Evolutionary conservation across 2,329 filamentous ascomycete genomes (phyloP).

Genomic region (Conoideocrella luteorostrata): DNA sequence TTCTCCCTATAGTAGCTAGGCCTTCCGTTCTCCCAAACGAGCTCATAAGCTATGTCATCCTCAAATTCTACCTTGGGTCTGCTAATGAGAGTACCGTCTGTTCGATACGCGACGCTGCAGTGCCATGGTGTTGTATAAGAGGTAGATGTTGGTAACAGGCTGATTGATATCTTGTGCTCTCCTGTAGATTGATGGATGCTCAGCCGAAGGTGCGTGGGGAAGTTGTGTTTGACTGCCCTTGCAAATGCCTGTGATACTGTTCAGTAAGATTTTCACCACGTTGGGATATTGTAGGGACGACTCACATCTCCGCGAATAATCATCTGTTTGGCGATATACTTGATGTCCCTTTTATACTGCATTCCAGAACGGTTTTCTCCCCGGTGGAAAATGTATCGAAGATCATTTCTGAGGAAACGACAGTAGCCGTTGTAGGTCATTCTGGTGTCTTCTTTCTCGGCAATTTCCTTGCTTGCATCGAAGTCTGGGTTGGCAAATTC

Average conservation of each 20-base stretch:
- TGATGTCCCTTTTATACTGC: constrained; percentile 19
- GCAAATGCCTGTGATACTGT: constrained; percentile 20
- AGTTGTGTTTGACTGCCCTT: constrained; percentile 18
- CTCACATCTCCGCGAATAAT: constrained; percentile 22
- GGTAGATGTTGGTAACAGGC: constrained; percentile 22
- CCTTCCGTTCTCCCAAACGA: constrained; percentile 17
- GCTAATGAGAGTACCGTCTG: constrained; percentile 16
- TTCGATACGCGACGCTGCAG: constrained; percentile 16
- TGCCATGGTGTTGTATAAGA: constrained; percentile 27
- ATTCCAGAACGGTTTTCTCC: constrained; percentile 14
- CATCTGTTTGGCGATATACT: constrained; percentile 26
- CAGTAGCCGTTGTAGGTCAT: constrained; percentile 25
- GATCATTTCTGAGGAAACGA: constrained; percentile 22
- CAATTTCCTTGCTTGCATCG: constrained; percentile 23
- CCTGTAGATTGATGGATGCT: constrained; percentile 24
- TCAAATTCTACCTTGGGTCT: constrained; percentile 17
- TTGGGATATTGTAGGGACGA: too few species aligned
- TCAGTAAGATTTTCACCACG: too few species aligned
- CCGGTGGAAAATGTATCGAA: constrained; percentile 21
- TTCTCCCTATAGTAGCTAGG: constrained; percentile 8
- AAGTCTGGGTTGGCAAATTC: constrained; percentile 17
- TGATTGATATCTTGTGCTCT: constrained; percentile 21
- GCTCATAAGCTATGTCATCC: constrained; percentile 13
- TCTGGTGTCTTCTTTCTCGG: constrained; percentile 19
- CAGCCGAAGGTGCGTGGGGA: constrained; percentile 21